A percentile compares a stretch with the other conserved stretches of the same genome.
phyloP scores from a whole-genome alignment of 31 red algal species.

The Odonthalia washingtoniensis region DNA sequence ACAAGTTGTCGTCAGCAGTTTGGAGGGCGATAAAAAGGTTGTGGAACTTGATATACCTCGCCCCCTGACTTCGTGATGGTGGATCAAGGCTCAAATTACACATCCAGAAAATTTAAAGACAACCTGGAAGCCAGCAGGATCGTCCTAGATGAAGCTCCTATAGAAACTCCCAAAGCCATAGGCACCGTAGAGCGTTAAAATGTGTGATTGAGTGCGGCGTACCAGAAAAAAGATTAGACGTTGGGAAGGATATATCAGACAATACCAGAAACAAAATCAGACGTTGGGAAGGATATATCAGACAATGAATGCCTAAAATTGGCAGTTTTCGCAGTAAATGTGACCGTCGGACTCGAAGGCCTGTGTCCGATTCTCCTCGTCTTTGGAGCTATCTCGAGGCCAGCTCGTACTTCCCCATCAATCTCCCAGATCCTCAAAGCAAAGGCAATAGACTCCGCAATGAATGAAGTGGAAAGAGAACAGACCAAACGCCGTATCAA shows the following conservation, averaged over 20 bases:
- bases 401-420: background rate
- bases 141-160: background rate
- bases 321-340: slow-evolving; percentile 39
- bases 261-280: background rate
- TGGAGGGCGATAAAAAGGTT: slow-evolving; percentile 2
- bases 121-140: background rate
- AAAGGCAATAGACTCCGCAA: slow-evolving; percentile 3
- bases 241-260: background rate
- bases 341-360: slow-evolving; percentile 33
- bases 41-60: slow-evolving; percentile 9
- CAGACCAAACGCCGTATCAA: background rate
- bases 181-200: slow-evolving; percentile 32
- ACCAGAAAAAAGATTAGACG: background rate
- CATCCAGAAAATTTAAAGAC: slow-evolving; percentile 3
- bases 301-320: background rate
- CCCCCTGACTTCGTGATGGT: no score
- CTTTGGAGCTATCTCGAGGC: slow-evolving; percentile 27
- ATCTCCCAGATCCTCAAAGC: slow-evolving; percentile 5
- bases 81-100: slow-evolving; percentile 31
- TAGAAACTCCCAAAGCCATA: slow-evolving; percentile 35
- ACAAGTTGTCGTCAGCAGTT: background rate
- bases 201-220: background rate
- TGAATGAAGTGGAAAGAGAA: background rate
- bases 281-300: background rate
- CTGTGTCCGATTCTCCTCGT: slow-evolving; percentile 27